Evolutionary conservation across 192 early-diverging fungal species (phyloP).

Genomic region (Allomyces arbusculus): DNA sequence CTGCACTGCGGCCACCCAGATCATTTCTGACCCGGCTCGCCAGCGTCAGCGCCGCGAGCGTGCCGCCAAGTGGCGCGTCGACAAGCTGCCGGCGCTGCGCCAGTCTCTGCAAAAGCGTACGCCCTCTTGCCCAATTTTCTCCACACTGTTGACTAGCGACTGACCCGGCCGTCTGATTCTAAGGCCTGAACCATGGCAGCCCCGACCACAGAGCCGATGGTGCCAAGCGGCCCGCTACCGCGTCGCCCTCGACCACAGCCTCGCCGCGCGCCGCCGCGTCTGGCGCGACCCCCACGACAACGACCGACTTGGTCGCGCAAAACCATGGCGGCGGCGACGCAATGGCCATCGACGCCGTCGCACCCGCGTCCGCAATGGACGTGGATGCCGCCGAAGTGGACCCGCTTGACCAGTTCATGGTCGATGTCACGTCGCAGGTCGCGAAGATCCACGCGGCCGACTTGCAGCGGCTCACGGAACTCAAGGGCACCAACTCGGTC

Average conservation of each 20-base stretch:
- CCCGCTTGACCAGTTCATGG: constrained; percentile 75
- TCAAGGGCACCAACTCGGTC: constrained; percentile 5
- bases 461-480: constrained; percentile 13
- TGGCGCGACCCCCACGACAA: neutral
- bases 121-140: neutral
- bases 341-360: neutral
- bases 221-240: neutral
- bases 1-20: no score
- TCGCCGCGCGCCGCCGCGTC: neutral
- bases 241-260: neutral
- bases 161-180: no score
- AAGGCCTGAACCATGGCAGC: neutral
- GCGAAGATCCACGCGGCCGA: constrained; percentile 44
- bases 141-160: neutral
- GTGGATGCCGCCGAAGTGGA: constrained; percentile 30
- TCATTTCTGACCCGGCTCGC: neutral
- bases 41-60: neutral
- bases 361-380: constrained; percentile 9
- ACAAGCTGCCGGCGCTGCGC: neutral
- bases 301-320: neutral
- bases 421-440: constrained; percentile 53
- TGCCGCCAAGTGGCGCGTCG: neutral
- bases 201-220: neutral
- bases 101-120: neutral
- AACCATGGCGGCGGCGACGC: neutral